phyloP scores from a whole-genome alignment of 192 early-diverging fungal species.

The Dispira parvispora region DNA sequence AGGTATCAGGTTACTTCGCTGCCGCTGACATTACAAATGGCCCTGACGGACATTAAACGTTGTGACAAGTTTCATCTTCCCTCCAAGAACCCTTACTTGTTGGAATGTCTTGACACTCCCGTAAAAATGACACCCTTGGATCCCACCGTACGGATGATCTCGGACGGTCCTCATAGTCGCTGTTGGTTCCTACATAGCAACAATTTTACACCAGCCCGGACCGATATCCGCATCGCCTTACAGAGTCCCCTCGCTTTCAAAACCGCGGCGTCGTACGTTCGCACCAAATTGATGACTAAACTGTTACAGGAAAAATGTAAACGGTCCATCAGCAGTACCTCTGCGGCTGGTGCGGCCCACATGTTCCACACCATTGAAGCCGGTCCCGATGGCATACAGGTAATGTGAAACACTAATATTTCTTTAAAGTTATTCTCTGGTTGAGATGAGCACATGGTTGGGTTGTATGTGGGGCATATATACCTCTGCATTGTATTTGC shows the following conservation, averaged over 20 bases:
- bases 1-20: conserved; percentile 10
- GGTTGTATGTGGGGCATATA: no score
- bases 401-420: no score
- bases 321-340: neutral
- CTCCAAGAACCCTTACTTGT: conserved; percentile 5
- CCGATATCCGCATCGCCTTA: neutral
- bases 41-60: neutral
- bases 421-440: no score
- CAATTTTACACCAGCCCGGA: conserved; percentile 1
- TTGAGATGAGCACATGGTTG: no score
- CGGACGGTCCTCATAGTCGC: neutral
- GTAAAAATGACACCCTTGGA: neutral
- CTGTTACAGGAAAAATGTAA: conserved; percentile 2
- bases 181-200: conserved; percentile 4
- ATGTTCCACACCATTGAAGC: conserved; percentile 9
- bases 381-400: conserved; percentile 10
- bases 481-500: no score
- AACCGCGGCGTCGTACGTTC: neutral
- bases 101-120: neutral
- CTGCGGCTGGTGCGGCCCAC: conserved; percentile 2
- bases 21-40: conserved; percentile 10
- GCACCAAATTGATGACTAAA: neutral
- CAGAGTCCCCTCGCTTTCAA: conserved; percentile 9
- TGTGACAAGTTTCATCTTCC: conserved; percentile 7
- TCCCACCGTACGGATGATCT: neutral